Conservation (phyloP, 129 eudicot species). For the Kitagawia praeruptora region DNA sequence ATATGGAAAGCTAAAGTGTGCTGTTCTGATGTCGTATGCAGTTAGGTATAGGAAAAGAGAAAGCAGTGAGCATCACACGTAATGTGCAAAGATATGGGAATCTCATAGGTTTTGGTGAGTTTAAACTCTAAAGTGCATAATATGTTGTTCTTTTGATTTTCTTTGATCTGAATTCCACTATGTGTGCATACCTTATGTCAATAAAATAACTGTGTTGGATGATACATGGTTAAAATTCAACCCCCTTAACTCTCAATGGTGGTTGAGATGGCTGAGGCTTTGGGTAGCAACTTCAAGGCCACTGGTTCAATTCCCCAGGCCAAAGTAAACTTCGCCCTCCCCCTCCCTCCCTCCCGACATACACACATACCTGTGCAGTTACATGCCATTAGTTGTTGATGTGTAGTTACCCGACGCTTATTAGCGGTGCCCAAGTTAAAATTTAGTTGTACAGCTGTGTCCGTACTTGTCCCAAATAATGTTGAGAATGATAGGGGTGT, state of each 20-base stretch:
- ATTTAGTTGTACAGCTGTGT: neutral
- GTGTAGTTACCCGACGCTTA: neutral
- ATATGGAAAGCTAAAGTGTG: constrained; percentile 10
- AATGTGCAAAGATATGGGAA: constrained; percentile 69
- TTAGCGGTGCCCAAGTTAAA: neutral
- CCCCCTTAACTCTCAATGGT: neutral
- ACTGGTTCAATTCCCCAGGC: neutral
- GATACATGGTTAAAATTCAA: neutral
- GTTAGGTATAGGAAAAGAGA: constrained; percentile 81
- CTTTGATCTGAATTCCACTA: neutral
- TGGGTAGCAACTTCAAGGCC: neutral
- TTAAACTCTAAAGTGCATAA: constrained; percentile 1
- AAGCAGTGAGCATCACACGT: constrained; percentile 42
- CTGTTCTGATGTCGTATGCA: constrained; percentile 23
- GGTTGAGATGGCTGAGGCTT: neutral
- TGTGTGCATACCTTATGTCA: neutral
- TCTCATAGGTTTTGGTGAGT: constrained; percentile 82
- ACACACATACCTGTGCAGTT: neutral
- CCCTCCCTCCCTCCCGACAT: neutral
- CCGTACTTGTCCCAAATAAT: neutral
- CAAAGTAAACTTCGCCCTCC: neutral
- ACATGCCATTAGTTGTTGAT: neutral
- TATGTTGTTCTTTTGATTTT: neutral
- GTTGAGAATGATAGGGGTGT: neutral
- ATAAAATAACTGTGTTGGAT: neutral